Base-by-base conservation (phyloP, 495 filamentous ascomycete species). In the Venustampulla echinocandica region DNA sequence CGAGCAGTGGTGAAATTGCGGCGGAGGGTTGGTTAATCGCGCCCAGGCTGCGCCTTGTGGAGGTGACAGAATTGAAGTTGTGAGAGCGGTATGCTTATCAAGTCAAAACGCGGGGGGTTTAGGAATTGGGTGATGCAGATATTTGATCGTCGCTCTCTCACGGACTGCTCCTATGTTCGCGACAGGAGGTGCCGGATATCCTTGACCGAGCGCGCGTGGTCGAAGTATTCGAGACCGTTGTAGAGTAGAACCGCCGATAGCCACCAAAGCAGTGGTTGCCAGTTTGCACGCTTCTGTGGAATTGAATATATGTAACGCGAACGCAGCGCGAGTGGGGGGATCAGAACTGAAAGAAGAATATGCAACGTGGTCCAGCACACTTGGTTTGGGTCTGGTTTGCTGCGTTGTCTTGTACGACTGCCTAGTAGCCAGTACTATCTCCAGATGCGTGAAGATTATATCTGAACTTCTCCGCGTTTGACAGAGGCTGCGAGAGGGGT, bases 161-260 rank as follows among this genome's bases (percentile, higher is more conserved):
- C 44, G 49, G 27, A 44, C 33, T 17, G 35, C 46, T 38, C 14
- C 34, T 24, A 27, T 14, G 22, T 49, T 49, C 47, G 54, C 38
- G 54, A 56, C 54, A 53, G 35, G 17, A 49, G 2, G 14, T 32
- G 54, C 49, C 37, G 28, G 50, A 53, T 35, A 23, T 43, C n/a
- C 1, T 11, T 15, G 38, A 30, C 46, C 49, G 50, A 57, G 46
- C 47, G 47, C 36, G 18, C 18, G 20, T 36, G 21, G 24, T 48
- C 27, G 10, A 14, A 36, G 32, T n/a, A 11, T 10, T 19, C 22
- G 13, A 13, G 38, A 11, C 18, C 22, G 18, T 13, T 20, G 20
- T 42, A 13, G 22, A 30, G 17, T 17, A 21, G 15, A 17, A n/a
- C 7, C n/a, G 27, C n/a, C 27, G 27, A 30, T 30, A n/a, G 7